Evolutionary conservation across 2,329 filamentous ascomycete species (phyloP).

Genomic region (Cladophialophora bantiana): DNA sequence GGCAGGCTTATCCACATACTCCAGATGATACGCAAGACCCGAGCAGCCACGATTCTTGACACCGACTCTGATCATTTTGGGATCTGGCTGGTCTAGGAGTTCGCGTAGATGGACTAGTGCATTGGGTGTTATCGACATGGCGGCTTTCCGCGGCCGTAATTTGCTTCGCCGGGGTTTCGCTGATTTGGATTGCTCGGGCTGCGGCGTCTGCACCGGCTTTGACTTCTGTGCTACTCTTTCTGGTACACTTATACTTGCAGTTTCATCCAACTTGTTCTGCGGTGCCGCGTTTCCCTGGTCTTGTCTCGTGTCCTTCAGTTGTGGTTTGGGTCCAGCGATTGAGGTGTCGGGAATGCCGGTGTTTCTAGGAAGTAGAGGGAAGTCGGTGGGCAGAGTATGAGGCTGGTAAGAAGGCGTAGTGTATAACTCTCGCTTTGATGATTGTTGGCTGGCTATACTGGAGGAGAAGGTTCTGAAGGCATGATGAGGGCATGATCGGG

Average conservation of each 20-base stretch:
- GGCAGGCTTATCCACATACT: conserved; percentile 91
- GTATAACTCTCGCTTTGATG: conserved; percentile 64
- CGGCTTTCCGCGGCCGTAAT: conserved; percentile 83
- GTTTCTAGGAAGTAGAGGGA: conserved; percentile 64
- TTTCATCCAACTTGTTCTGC: conserved; percentile 40
- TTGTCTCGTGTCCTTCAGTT: conserved; percentile 57
- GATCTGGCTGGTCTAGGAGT: conserved; percentile 82
- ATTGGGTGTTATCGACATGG: conserved; percentile 81
- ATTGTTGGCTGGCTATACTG: conserved; percentile 50
- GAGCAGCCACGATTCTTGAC: conserved; percentile 95
- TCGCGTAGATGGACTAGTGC: conserved; percentile 80
- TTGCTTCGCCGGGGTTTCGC: conserved; percentile 66
- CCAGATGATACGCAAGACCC: conserved; percentile 88
- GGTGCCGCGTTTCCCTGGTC: conserved; percentile 47
- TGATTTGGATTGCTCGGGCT: conserved; percentile 40
- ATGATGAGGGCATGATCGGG: conserved; percentile 49
- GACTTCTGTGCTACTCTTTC: conserved; percentile 74
- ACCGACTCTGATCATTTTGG: conserved; percentile 91
- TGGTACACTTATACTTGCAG: conserved; percentile 56
- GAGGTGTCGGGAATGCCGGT: conserved; percentile 66
- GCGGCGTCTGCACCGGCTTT: conserved; percentile 52
- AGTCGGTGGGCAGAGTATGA: conserved; percentile 62
- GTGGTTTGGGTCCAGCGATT: conserved; percentile 61
- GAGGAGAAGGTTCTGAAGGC: conserved; percentile 58
- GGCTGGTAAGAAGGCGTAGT: conserved; percentile 68